These are phyloP conservation scores for Barnettozyma wickerhamii DNA, from an alignment of 805 yeast genomes.

Conservation along the genomic window DNA sequence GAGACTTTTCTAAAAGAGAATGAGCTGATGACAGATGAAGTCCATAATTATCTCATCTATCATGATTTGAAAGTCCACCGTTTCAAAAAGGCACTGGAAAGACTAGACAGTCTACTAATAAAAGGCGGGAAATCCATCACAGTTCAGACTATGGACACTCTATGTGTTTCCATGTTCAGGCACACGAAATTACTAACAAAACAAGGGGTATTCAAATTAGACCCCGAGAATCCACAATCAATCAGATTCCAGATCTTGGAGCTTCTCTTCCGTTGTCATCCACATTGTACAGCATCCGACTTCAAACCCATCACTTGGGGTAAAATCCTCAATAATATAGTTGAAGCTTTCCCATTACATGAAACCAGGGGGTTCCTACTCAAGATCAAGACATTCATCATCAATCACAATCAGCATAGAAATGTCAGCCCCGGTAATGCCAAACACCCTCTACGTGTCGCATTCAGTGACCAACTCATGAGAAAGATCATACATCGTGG, in stretches of 20 bases:
- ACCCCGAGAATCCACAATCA: constrained; percentile 3
- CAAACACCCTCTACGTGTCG: constrained; percentile 17
- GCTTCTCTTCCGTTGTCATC: constrained; percentile 6
- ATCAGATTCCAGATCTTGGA: constrained; percentile 7
- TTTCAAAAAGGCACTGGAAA: constrained; percentile 9
- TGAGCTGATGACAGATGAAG: constrained; percentile 6
- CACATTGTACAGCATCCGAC: not conserved
- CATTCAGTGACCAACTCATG: constrained; percentile 15
- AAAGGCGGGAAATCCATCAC: constrained; percentile 3
- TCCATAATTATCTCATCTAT: constrained; percentile 14
- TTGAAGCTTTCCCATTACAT: constrained; percentile 11
- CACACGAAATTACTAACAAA: constrained; percentile 5
- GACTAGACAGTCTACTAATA: constrained; percentile 8
- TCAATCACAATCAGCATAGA: not conserved
- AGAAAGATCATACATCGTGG: constrained; percentile 18
- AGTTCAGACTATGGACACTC: constrained; percentile 10
- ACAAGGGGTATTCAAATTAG: constrained; percentile 3
- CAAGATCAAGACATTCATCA: constrained; percentile 9
- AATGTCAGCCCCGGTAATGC: constrained; percentile 10
- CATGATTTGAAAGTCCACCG: constrained; percentile 11
- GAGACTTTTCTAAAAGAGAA: constrained; percentile 9
- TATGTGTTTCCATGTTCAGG: constrained; percentile 6
- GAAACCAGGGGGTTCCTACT: constrained; percentile 11
- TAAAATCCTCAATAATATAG: constrained; percentile 10
- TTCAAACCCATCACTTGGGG: constrained; percentile 17